Percentiles rank a stretch among this genome's conserved stretches.
Evolutionary conservation across 2,329 filamentous ascomycete genomes (phyloP).

Genomic region (Salinomyces thailandicus): DNA sequence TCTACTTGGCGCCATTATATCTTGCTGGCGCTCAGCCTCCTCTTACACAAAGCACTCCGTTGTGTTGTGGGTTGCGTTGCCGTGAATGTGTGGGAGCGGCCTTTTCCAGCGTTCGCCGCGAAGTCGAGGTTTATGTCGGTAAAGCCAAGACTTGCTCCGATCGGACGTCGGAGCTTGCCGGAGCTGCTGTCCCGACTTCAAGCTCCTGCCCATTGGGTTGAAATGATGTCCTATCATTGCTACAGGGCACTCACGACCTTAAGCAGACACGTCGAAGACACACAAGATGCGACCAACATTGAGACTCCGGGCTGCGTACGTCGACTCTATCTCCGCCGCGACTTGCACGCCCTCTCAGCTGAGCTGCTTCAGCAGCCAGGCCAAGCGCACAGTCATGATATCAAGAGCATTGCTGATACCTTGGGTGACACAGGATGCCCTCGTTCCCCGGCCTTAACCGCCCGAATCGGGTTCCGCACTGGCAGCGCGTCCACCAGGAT

Average conservation of each 20-base stretch:
- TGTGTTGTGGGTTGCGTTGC: no score
- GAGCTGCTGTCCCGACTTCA: neutral
- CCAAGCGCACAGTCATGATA: neutral
- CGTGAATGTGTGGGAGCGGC: neutral
- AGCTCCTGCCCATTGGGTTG: neutral
- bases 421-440: conserved; percentile 5
- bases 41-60: neutral
- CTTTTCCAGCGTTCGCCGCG: no score
- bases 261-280: no score
- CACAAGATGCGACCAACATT: conserved; percentile 23
- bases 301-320: conserved; percentile 35
- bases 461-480: conserved; percentile 63
- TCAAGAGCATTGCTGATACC: neutral
- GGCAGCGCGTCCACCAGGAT: conserved; percentile 65
- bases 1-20: conserved; percentile 28
- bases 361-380: neutral
- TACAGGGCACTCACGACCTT: no score
- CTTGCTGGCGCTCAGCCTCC: neutral
- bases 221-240: neutral
- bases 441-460: conserved; percentile 48
- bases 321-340: conserved; percentile 6
- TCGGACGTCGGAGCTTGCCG: conserved; percentile 5
- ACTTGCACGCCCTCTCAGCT: no score
- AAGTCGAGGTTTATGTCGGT: neutral
- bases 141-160: conserved; percentile 2